Base-by-base conservation (phyloP, 441 rosid species). In the Flueggea neowawraea region DNA sequence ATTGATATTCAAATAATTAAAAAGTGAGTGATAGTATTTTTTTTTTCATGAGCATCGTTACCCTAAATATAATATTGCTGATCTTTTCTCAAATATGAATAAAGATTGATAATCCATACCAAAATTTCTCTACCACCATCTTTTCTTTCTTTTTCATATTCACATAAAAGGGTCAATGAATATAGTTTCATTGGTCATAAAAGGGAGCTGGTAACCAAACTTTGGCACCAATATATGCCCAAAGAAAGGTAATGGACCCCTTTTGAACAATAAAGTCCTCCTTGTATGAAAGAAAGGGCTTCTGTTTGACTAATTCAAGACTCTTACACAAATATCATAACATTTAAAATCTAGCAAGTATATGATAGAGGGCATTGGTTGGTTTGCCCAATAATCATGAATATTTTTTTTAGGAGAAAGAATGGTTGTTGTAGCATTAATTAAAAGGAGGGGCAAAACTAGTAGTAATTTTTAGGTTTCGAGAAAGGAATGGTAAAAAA, bases 201-300 rank as follows among this genome's bases (percentile, higher is more conserved):
- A 78, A 73, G 52, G 84, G 78, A 73, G 87, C 82, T 54, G 85
- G 82, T 83, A 49, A 78, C 83, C 91, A 71, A 36, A 76, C 78
- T 78, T 80, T 71, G 67, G 67, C 78, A 72, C 82, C 79, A 57
- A 67, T 65, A 65, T 75, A 50, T 61, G 48, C 63, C 65, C 68
- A 58, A 68, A 72, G 69, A 71, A 79, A 69, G 69, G 12, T 2
- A 22, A 60, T 60, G 84, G 83, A 64, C 70, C 79, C 78, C 52
- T 63, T 70, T 66, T 69, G 62, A 77, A 73, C 64, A 52, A 4
- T 33, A 72, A 78, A 72, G 84, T 73, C 77, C 55, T 78, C 72
- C 62, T 60, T 65, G 58, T 28, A n/a, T 69, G 79, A 78, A 73
- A 69, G 33, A 63, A 55, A 60, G 31, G 63, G 69, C 75, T 69